phyloP scores from a whole-genome alignment of 768 basidiomycete species.

The Boletus subparvulus region DNA sequence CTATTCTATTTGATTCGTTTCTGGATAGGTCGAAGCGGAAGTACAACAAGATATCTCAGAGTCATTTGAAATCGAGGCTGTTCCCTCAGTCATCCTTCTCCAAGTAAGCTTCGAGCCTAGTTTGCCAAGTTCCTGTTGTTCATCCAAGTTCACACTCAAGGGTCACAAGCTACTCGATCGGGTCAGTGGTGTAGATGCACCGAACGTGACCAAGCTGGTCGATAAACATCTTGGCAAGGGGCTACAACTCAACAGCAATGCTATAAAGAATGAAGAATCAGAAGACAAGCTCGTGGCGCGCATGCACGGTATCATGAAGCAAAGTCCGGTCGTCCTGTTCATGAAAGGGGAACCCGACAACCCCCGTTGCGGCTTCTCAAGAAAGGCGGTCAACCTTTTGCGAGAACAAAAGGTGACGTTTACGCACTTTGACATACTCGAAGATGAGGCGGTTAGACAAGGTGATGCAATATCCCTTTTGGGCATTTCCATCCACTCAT shows the following conservation, averaged over 20 bases:
- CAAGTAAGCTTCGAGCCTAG: conserved; percentile 48
- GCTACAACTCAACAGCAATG: conserved; percentile 2
- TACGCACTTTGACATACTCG: conserved; percentile 78
- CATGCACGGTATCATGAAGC: conserved; percentile 71
- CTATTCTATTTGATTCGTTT: neutral
- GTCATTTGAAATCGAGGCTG: conserved; percentile 87
- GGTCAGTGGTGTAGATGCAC: conserved; percentile 78
- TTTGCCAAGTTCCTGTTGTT: neutral
- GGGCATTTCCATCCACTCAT: conserved; percentile 4
- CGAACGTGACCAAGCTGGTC: conserved; percentile 58
- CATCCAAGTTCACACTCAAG: conserved; percentile 39
- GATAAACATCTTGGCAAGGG: conserved; percentile 49
- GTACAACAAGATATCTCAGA: conserved; percentile 80
- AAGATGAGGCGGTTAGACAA: conserved; percentile 78
- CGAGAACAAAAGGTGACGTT: conserved; percentile 64
- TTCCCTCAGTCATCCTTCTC: conserved; percentile 82
- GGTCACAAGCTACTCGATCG: conserved; percentile 84
- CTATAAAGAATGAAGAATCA: conserved; percentile 47
- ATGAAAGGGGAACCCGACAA: conserved; percentile 84
- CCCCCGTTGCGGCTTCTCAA: conserved; percentile 85
- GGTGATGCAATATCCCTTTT: conserved; percentile 43
- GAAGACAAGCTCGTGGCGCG: conserved; percentile 66
- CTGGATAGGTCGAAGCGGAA: conserved; percentile 79
- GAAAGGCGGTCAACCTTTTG: conserved; percentile 68
- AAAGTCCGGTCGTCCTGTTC: conserved; percentile 78